Percentiles rank a stretch among this genome's conserved stretches.
Evolutionary conservation across 2,329 filamentous ascomycete genomes (phyloP).

Genomic region (Fusarium subtropicale): DNA sequence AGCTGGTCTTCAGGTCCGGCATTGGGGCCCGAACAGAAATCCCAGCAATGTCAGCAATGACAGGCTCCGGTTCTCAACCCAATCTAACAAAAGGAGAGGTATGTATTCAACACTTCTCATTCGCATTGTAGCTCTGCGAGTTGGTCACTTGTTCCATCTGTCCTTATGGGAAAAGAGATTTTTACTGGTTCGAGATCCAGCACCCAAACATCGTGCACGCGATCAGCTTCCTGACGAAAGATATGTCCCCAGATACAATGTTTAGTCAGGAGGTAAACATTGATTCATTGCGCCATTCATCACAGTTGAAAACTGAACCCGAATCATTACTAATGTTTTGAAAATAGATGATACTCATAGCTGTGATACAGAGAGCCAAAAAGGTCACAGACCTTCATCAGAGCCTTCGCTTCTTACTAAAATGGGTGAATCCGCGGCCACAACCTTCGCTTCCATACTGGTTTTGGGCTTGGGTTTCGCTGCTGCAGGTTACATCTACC

Average conservation of each 20-base stretch:
- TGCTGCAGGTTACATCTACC: slow-evolving; percentile 79
- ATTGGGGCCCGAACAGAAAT: slow-evolving; percentile 37
- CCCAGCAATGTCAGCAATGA: slow-evolving; percentile 5
- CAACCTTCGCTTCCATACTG: slow-evolving; percentile 79
- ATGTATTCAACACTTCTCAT: slow-evolving; percentile 19
- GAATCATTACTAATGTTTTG: slow-evolving; percentile 20
- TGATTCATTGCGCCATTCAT: not conserved
- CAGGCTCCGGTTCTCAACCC: slow-evolving; percentile 49
- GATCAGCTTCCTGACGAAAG: not conserved
- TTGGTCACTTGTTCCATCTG: not conserved
- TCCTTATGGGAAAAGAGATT: not conserved
- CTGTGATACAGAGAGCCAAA: slow-evolving; percentile 8
- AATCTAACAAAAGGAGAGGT: slow-evolving; percentile 45
- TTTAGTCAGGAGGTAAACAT: not conserved
- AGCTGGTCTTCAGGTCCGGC: slow-evolving; percentile 23
- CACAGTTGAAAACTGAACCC: not conserved
- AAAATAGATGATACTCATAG: slow-evolving; percentile 20
- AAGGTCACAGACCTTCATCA: slow-evolving; percentile 19
- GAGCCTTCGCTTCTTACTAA: slow-evolving; percentile 62
- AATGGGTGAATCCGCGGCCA: slow-evolving; percentile 79
- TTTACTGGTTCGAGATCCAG: not conserved
- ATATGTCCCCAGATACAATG: not conserved
- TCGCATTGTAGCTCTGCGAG: not conserved
- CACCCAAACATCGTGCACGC: not conserved
- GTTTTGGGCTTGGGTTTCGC: slow-evolving; percentile 75